Evolutionary conservation across 768 basidiomycete species (phyloP).

Genomic region (Mycena maculata): DNA sequence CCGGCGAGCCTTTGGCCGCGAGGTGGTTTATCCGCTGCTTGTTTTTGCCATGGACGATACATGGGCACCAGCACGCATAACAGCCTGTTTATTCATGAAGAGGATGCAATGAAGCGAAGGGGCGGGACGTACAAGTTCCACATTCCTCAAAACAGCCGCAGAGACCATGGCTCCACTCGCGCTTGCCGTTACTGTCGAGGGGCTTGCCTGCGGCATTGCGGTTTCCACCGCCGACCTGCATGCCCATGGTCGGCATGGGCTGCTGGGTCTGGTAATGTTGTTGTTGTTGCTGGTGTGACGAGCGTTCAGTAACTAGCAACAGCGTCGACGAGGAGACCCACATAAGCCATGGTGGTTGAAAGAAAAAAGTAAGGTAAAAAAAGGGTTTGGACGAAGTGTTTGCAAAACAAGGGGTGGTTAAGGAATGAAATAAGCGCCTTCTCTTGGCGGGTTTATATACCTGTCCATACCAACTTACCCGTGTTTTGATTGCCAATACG

Average conservation of each 20-base stretch:
- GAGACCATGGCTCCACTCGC: constrained; percentile 47
- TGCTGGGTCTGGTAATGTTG: constrained; percentile 30
- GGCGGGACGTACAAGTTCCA: constrained; percentile 40
- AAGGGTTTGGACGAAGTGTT: constrained; percentile 9
- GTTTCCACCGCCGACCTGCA: constrained; percentile 41
- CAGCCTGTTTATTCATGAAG: constrained; percentile 33
- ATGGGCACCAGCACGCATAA: constrained; percentile 51
- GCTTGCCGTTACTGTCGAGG: constrained; percentile 40
- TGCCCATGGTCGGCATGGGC: constrained; percentile 32
- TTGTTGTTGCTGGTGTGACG: constrained; percentile 24
- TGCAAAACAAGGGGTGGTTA: background rate
- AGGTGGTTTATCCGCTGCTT: constrained; percentile 50
- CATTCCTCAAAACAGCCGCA: constrained; percentile 42
- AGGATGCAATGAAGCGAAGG: background rate
- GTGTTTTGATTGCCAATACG: too few relatives aligned
- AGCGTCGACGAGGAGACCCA: constrained; percentile 1
- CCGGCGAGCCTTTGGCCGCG: constrained; percentile 41
- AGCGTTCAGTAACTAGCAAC: background rate
- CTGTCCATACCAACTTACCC: too few relatives aligned
- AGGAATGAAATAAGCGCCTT: constrained; percentile 4
- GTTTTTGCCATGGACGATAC: constrained; percentile 51
- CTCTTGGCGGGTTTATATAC: background rate
- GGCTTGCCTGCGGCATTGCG: constrained; percentile 43
- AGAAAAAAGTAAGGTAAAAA: constrained; percentile 5
- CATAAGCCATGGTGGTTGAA: constrained; percentile 25